Evolutionary conservation across 768 basidiomycete genomes (phyloP).

Genomic region (Pleurotus tuoliensis): DNA sequence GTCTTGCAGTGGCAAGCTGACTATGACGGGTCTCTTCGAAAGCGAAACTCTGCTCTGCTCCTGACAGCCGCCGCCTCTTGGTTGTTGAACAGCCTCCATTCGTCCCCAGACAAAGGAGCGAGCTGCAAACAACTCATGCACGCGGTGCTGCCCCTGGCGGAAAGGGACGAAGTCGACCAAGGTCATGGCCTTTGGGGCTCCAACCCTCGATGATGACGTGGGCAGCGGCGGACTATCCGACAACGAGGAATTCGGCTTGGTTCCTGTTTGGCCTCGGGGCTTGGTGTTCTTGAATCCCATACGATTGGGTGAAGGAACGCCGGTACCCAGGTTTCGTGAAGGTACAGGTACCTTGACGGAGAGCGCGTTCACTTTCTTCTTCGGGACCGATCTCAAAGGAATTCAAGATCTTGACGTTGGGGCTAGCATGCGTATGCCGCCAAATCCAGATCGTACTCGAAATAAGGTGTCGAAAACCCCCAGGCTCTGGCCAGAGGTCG

Average conservation of each 20-base stretch:
- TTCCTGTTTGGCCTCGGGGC: neutral
- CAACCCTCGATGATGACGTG: neutral
- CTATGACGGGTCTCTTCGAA: slow-evolving; percentile 2
- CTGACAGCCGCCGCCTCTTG: slow-evolving; percentile 19
- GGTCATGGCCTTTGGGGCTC: slow-evolving; percentile 12
- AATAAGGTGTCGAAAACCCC: too few relatives aligned
- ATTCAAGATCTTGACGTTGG: too few relatives aligned
- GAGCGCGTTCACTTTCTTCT: too few relatives aligned
- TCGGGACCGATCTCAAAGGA: too few relatives aligned
- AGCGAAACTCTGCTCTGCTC: slow-evolving; percentile 9
- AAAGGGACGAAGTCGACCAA: slow-evolving; percentile 7
- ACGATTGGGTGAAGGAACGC: too few relatives aligned
- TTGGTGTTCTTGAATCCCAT: neutral
- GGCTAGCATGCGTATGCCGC: too few relatives aligned
- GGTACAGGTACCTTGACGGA: too few relatives aligned
- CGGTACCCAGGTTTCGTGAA: too few relatives aligned
- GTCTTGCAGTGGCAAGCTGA: slow-evolving; percentile 14
- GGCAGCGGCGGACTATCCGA: slow-evolving; percentile 5
- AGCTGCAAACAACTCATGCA: slow-evolving; percentile 17
- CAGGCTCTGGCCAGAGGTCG: too few relatives aligned
- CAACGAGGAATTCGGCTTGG: neutral
- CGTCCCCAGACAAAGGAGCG: slow-evolving; percentile 18
- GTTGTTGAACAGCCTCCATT: slow-evolving; percentile 23
- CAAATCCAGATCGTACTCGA: too few relatives aligned
- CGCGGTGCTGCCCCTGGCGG: slow-evolving; percentile 16